Evolutionary conservation across 768 basidiomycete species (phyloP), one percentile per base, ranked within the genome.

Genomic region (Russula abietina): DNA sequence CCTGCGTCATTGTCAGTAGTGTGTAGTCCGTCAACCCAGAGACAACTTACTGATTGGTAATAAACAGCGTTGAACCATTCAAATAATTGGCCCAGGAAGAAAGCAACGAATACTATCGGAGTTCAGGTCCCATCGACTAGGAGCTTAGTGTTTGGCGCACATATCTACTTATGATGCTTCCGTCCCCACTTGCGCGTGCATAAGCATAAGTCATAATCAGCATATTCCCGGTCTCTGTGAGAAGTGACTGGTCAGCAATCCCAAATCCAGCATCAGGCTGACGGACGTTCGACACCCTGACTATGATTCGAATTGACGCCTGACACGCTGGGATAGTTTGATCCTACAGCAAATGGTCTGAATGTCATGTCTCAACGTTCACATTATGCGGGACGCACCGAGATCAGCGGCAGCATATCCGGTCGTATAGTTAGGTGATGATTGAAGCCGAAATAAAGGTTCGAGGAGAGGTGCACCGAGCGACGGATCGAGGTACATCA

Each of bases 401-500:
- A 72, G 62, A 51, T 71, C 70, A 30, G 61, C 46, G 10, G 59
- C 57, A 32, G 67, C 65, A 24, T 14, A 71, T 24, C 46, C 24
- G 19, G 63, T 50, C 7, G 66, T 55, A 52, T 65, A 71, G 26
- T 56, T 36, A 14, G 48, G 38, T 4, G 65, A 58, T 2, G 55
- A n/a, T 55, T 70, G 64, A 57, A 66, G 64, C 17, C 49, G 63
- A 48, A 72, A 57, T 8, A 71, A 57, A 26, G 71, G 71, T 36
- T 61, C 57, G 10, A 72, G 62, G 28, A 69, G 65, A 22, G 39
- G 53, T 22, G 36, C 59, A 1, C 83, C 83, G 30, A 85, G 74
- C 1, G 57, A 62, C 2, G 83, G 80, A 68, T 85, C 83, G 51
- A 78, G 74, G 67, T 85, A 86, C 57, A 86, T 69, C 52, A 83